A percentile compares a stretch with the other conserved stretches of the same genome.
These are phyloP conservation scores for Obelidium mucronatum DNA, from an alignment of 192 early-diverging fungal species.

Conservation along the genomic window DNA sequence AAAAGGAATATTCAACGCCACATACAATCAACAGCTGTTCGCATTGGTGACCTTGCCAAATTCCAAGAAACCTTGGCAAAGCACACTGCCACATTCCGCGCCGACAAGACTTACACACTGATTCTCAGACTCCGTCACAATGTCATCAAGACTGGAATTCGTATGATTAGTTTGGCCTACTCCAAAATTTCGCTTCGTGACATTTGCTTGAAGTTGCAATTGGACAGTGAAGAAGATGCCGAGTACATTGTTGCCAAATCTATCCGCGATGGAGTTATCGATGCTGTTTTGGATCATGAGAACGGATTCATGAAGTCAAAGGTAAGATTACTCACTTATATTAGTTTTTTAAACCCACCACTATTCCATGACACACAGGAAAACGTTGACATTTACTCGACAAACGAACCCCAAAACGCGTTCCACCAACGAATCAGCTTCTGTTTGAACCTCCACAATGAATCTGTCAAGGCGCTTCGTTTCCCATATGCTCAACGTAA, in stretches of 20 bases:
- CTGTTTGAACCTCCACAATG: slow-evolving; percentile 96
- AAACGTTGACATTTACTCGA: slow-evolving; percentile 94
- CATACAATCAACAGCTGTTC: slow-evolving; percentile 79
- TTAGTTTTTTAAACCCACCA: neutral
- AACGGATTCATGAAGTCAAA: slow-evolving; percentile 92
- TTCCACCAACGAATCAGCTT: slow-evolving; percentile 95
- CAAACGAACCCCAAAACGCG: slow-evolving; percentile 93
- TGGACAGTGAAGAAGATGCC: slow-evolving; percentile 98
- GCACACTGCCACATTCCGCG: slow-evolving; percentile 77
- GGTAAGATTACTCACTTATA: slow-evolving; percentile 31
- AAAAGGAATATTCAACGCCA: too few relatives aligned
- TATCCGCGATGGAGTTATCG: slow-evolving; percentile 98
- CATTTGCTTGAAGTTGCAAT: slow-evolving; percentile 94
- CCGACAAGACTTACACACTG: slow-evolving; percentile 89
- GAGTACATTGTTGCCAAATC: slow-evolving; percentile 99
- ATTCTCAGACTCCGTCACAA: slow-evolving; percentile 95
- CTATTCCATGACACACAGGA: slow-evolving; percentile 57
- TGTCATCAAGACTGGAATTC: slow-evolving; percentile 98
- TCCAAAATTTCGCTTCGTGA: slow-evolving; percentile 95
- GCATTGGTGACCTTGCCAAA: slow-evolving; percentile 91
- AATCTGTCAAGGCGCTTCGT: slow-evolving; percentile 96
- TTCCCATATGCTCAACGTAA: slow-evolving; percentile 91
- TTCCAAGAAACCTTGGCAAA: slow-evolving; percentile 89
- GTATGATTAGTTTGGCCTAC: slow-evolving; percentile 95
- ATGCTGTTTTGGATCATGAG: slow-evolving; percentile 95